Evolutionary conservation across 1,284 basidiomycete genomes (phyloP).

Genomic region (Leccinum pallidistipes): DNA sequence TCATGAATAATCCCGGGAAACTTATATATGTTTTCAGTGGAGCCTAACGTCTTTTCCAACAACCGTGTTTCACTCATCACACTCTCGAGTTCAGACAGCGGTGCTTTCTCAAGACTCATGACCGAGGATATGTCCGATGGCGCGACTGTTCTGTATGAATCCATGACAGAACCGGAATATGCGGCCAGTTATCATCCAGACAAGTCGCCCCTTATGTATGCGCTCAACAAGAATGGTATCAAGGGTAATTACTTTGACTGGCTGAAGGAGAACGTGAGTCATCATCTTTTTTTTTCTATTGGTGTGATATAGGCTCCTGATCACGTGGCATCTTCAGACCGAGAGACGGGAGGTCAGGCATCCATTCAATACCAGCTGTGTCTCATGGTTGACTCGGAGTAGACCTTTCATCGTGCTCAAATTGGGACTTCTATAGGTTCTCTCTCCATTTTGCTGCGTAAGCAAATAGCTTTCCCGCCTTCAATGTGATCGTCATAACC

Average conservation of each 20-base stretch:
- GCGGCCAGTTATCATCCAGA: constrained; percentile 20
- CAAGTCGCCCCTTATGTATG: constrained; percentile 28
- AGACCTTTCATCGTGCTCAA: constrained; percentile 29
- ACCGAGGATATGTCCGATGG: constrained; percentile 19
- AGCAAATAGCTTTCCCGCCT: background rate
- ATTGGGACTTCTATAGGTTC: constrained; percentile 23
- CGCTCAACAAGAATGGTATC: constrained; percentile 17
- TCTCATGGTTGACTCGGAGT: background rate
- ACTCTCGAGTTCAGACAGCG: constrained; percentile 12
- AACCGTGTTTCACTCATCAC: constrained; percentile 32
- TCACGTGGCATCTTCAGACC: constrained; percentile 5
- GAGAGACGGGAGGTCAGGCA: constrained; percentile 21
- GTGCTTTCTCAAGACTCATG: constrained; percentile 12
- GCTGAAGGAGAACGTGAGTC: constrained; percentile 24
- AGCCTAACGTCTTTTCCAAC: constrained; percentile 27
- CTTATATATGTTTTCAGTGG: constrained; percentile 13
- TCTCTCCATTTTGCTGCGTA: constrained; percentile 28
- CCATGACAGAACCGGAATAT: constrained; percentile 27
- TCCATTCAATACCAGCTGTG: background rate
- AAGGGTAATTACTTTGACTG: constrained; percentile 27
- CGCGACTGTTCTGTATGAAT: constrained; percentile 23
- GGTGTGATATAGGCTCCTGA: background rate
- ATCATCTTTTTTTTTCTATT: background rate
- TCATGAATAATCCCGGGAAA: background rate
- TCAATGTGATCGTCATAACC: background rate